These are phyloP conservation scores for Kickxella alabastrina DNA, from an alignment of 192 early-diverging fungal genomes.

Conservation along the genomic window DNA sequence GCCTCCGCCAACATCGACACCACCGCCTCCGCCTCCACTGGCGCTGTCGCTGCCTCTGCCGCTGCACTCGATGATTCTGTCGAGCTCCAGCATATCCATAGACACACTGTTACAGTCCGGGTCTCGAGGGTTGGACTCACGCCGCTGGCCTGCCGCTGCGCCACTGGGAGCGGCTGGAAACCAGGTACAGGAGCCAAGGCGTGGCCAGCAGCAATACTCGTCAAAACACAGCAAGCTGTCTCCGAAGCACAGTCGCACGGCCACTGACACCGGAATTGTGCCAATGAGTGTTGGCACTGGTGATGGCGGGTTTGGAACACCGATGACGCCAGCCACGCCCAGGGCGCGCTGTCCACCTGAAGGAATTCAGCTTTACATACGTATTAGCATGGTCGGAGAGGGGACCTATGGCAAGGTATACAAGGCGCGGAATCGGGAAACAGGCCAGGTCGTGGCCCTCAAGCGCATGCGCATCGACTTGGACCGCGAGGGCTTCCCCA, in stretches of 20 bases:
- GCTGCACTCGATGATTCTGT: background rate
- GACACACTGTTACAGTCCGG: too few relatives aligned
- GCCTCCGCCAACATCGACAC: conserved; percentile 19
- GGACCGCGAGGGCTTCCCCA: conserved; percentile 82
- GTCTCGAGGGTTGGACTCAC: too few relatives aligned
- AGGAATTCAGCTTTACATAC: conserved; percentile 61
- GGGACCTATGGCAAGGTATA: conserved; percentile 87
- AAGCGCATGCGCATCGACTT: conserved; percentile 78
- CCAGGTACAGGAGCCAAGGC: background rate
- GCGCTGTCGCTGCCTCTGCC: conserved; percentile 9
- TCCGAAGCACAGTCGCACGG: background rate
- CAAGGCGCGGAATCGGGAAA: conserved; percentile 68
- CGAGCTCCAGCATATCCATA: background rate
- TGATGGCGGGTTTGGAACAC: conserved; percentile 16
- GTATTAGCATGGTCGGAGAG: conserved; percentile 75
- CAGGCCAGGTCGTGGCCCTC: conserved; percentile 70
- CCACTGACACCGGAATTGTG: background rate
- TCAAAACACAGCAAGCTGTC: background rate
- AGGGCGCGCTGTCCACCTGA: conserved; percentile 40
- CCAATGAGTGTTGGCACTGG: background rate
- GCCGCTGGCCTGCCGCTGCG: too few relatives aligned
- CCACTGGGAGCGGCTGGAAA: background rate
- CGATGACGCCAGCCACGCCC: conserved; percentile 43
- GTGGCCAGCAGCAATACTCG: conserved; percentile 2
- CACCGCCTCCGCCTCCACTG: conserved; percentile 12